Evolutionary conservation across 2,329 filamentous ascomycete species (phyloP).

Genomic region (Emmonsiellopsis sp.): DNA sequence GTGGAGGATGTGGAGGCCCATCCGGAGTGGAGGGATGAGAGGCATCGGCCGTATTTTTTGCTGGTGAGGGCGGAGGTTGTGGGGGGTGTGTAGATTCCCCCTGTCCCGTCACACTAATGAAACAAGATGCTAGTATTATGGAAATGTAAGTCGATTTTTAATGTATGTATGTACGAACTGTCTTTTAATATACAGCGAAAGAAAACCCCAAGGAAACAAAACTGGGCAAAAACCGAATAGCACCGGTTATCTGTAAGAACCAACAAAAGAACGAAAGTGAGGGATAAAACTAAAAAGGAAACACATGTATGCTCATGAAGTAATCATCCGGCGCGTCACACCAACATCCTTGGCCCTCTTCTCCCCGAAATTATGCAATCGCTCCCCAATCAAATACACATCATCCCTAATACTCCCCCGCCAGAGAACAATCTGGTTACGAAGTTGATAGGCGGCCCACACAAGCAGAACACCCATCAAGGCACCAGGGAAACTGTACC

Average conservation of each 20-base stretch:
- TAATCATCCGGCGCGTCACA: conserved; percentile 29
- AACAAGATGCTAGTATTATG: not conserved
- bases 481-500: conserved; percentile 66
- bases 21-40: conserved; percentile 24
- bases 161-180: not conserved
- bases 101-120: too few relatives aligned
- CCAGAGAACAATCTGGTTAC: conserved; percentile 62
- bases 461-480: conserved; percentile 46
- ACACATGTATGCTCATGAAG: conserved; percentile 9
- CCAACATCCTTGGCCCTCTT: conserved; percentile 32
- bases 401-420: conserved; percentile 79
- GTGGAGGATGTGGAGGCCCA: conserved; percentile 21
- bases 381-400: conserved; percentile 89
- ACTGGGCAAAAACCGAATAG: not conserved
- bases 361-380: conserved; percentile 87
- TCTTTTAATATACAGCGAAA: not conserved
- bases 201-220: not conserved
- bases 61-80: conserved; percentile 17
- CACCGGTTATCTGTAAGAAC: not conserved
- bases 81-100: not conserved
- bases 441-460: conserved; percentile 29
- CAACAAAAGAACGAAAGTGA: not conserved
- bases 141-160: too few relatives aligned
- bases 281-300: not conserved
- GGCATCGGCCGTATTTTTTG: conserved; percentile 29